These are phyloP conservation scores for Kokia cookei DNA, from an alignment of 441 rosid genomes.

Conservation along the genomic window DNA sequence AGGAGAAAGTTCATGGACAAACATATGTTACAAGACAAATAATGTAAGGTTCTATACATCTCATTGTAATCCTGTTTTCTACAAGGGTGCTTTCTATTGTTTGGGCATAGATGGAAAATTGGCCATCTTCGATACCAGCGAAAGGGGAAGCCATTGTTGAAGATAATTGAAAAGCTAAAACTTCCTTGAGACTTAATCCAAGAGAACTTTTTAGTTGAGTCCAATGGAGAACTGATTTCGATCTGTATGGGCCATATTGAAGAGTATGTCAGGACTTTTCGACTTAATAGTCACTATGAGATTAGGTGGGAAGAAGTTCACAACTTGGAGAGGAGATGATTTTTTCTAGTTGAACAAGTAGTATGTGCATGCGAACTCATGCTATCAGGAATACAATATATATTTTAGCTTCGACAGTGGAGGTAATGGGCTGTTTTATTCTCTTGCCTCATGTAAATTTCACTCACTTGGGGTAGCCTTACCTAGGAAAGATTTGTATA, in stretches of 20 bases:
- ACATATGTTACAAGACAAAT: no score
- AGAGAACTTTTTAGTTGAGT: neutral
- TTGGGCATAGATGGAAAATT: neutral
- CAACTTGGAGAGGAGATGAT: neutral
- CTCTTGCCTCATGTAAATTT: neutral
- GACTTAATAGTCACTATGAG: neutral
- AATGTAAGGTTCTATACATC: no score
- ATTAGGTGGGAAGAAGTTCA: neutral
- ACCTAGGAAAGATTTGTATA: neutral
- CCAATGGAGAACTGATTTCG: neutral
- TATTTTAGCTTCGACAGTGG: neutral
- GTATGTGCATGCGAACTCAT: no score
- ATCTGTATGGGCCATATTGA: neutral
- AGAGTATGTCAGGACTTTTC: neutral
- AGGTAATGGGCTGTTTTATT: neutral
- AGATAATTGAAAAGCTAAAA: no score
- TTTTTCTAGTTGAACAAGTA: neutral
- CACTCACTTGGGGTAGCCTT: neutral
- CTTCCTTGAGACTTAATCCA: neutral
- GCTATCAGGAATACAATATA: no score
- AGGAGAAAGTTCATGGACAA: no score
- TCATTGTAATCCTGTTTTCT: neutral
- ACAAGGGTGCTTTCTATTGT: neutral
- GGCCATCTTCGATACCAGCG: neutral
- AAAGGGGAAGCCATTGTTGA: neutral